Conservation (phyloP, 1,284 basidiomycete species). For the Vanrija sp. region DNA sequence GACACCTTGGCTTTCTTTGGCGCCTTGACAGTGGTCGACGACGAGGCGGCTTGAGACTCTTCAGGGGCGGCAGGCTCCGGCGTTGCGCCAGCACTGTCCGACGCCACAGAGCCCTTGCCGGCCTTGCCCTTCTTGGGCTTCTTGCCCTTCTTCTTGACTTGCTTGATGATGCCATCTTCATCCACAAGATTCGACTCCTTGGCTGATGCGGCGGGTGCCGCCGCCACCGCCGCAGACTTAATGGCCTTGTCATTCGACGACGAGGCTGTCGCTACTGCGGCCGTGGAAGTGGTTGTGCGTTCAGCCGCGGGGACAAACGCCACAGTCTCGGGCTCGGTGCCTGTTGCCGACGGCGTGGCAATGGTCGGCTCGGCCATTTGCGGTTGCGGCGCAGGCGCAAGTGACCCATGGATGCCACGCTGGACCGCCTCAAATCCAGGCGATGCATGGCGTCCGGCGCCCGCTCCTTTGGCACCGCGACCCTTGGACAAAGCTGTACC, state of each 20-base stretch:
- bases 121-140: no score
- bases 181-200: conserved; percentile 63
- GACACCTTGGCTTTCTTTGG: conserved; percentile 30
- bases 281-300: conserved; percentile 37
- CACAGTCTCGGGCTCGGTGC: conserved; percentile 56
- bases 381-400: conserved; percentile 21
- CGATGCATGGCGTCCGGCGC: conserved; percentile 10
- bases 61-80: not conserved
- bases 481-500: conserved; percentile 6
- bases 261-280: not conserved
- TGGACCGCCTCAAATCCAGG: conserved; percentile 25
- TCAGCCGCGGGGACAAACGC: conserved; percentile 60
- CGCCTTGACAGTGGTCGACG: not conserved
- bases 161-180: conserved; percentile 60
- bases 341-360: conserved; percentile 11
- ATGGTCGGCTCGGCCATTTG: not conserved
- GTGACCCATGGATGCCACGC: conserved; percentile 14
- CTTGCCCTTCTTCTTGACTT: conserved; percentile 53
- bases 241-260: conserved; percentile 20
- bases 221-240: not conserved
- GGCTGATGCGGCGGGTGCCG: conserved; percentile 28
- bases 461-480: not conserved
- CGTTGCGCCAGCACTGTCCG: not conserved
- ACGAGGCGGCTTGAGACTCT: conserved; percentile 8
- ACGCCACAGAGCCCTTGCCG: no score